Evolutionary conservation across 768 basidiomycete genomes (phyloP).

Genomic region (Tulasnella sp.): DNA sequence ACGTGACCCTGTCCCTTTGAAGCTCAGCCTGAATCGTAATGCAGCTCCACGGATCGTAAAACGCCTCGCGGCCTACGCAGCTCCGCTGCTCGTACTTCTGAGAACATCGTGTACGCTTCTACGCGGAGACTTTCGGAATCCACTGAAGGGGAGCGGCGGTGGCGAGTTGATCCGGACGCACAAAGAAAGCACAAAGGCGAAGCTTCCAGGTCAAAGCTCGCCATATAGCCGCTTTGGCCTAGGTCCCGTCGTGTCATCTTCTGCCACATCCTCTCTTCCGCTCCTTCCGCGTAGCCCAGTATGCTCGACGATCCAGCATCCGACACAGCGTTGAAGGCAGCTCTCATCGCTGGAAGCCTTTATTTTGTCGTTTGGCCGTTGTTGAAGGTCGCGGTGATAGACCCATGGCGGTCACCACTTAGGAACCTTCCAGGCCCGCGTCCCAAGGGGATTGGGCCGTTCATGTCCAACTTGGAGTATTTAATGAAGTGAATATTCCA

Average conservation of each 20-base stretch:
- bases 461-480: constrained; percentile 51
- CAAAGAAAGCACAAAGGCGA: constrained; percentile 4
- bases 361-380: constrained; percentile 9
- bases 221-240: background rate
- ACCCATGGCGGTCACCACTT: constrained; percentile 52
- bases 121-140: background rate
- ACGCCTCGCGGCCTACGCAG: background rate
- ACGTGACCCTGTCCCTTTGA: background rate
- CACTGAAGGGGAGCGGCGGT: background rate
- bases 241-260: background rate
- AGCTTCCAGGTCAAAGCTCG: background rate
- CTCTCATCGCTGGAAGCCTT: background rate
- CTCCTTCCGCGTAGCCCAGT: background rate
- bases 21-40: background rate
- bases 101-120: background rate
- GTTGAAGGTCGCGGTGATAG: constrained; percentile 36
- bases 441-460: constrained; percentile 49
- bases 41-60: background rate
- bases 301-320: background rate
- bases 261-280: background rate
- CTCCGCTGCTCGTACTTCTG: background rate
- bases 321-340: background rate
- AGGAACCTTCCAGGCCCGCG: constrained; percentile 61
- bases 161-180: background rate
- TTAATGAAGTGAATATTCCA: constrained; percentile 45